Conservation (phyloP, 2,329 filamentous ascomycete species). For the Onygena corvina region DNA sequence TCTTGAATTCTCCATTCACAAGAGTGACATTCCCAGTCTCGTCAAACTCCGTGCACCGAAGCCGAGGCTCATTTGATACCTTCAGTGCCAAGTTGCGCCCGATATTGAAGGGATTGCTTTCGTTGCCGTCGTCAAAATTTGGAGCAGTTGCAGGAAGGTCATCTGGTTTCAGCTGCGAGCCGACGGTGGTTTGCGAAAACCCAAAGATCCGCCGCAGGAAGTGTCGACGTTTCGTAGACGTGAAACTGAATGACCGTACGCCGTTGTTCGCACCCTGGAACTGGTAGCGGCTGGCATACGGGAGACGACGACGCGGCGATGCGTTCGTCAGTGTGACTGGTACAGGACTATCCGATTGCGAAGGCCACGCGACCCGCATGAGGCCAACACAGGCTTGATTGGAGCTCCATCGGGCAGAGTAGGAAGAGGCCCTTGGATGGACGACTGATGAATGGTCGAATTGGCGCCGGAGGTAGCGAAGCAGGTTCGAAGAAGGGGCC, state of each 20-base stretch:
- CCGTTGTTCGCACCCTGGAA: neutral
- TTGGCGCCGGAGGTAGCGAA: conserved; percentile 63
- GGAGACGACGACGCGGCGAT: neutral
- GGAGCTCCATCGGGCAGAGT: neutral
- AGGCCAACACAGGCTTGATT: neutral
- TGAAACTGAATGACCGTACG: conserved; percentile 19
- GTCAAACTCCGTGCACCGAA: conserved; percentile 91
- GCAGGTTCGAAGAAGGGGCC: conserved; percentile 45
- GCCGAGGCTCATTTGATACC: conserved; percentile 67
- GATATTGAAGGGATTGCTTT: conserved; percentile 53
- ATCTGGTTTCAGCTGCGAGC: conserved; percentile 41
- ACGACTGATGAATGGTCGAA: conserved; percentile 47
- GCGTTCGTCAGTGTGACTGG: too few species aligned
- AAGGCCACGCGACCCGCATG: neutral
- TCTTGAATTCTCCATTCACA: conserved; percentile 92
- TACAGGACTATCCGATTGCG: neutral
- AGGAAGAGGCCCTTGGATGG: conserved; percentile 10
- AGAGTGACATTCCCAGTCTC: conserved; percentile 83
- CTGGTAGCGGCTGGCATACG: neutral
- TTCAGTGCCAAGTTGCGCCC: conserved; percentile 61
- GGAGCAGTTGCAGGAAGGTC: conserved; percentile 44
- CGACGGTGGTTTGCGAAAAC: conserved; percentile 24
- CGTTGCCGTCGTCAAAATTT: conserved; percentile 47
- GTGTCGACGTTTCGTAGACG: conserved; percentile 22
- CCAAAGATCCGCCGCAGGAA: conserved; percentile 30